Conservation (phyloP, 2,329 filamentous ascomycete species). For the Cephalotrichum gorgonifer region DNA sequence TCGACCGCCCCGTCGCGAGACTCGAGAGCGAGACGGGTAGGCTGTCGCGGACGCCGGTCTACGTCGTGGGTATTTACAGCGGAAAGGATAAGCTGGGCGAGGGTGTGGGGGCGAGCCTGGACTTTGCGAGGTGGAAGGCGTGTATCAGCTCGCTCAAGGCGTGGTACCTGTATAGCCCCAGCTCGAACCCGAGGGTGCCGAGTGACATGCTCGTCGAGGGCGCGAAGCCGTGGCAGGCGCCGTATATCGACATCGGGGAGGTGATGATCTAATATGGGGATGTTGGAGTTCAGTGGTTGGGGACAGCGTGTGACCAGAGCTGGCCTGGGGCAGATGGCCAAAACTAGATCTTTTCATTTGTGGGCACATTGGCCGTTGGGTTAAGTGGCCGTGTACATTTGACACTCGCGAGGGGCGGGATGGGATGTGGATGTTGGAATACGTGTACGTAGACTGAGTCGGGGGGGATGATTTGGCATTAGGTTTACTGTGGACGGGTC, state of each 20-base stretch:
- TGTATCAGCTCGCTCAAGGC: conserved; percentile 78
- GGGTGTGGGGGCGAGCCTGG: conserved; percentile 67
- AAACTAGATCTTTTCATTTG: neutral
- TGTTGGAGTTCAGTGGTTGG: neutral
- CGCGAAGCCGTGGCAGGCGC: conserved; percentile 54
- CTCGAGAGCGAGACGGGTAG: conserved; percentile 88
- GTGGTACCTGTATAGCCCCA: conserved; percentile 93
- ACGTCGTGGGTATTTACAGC: conserved; percentile 87
- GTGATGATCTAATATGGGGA: conserved; percentile 40
- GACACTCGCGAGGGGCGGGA: neutral
- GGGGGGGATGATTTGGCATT: neutral
- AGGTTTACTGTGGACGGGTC: neutral
- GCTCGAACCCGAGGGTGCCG: conserved; percentile 51
- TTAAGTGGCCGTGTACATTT: neutral
- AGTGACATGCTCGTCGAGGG: conserved; percentile 57
- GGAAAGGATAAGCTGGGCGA: conserved; percentile 87
- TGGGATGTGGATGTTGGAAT: no score
- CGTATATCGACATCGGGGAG: conserved; percentile 62
- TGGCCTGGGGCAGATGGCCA: neutral
- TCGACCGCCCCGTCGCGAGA: conserved; percentile 76
- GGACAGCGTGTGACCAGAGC: neutral
- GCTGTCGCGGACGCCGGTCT: conserved; percentile 75
- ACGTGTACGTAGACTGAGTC: neutral
- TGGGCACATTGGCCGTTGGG: neutral
- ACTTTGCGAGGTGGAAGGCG: conserved; percentile 68